Evolutionary conservation across 208 protist species (phyloP).

Genomic region (Acanthamoeba lenticulata): DNA sequence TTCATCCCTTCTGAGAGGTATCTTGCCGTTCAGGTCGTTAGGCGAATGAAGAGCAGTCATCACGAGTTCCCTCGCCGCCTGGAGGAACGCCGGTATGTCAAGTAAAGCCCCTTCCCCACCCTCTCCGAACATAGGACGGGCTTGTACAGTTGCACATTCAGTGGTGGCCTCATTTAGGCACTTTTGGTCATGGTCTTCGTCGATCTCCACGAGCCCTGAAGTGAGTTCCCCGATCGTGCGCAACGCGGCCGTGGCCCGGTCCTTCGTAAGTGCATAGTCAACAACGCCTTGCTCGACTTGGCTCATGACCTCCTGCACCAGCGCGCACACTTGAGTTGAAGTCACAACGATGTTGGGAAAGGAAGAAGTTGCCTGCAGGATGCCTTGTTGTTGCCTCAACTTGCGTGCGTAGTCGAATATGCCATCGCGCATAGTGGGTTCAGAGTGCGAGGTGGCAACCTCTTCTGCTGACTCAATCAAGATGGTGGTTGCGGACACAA

Average conservation of each 20-base stretch:
- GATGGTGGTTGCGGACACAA: neutral
- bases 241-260: neutral
- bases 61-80: neutral
- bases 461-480: slow-evolving; percentile 13
- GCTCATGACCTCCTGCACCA: neutral
- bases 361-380: neutral
- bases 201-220: slow-evolving; percentile 38
- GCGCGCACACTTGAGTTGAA: neutral
- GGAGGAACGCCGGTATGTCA: neutral
- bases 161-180: neutral
- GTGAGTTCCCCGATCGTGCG: neutral
- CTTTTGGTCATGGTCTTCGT: slow-evolving; percentile 51
- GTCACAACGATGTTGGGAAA: neutral
- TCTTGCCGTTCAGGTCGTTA: no score
- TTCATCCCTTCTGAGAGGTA: no score
- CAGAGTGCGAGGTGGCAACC: neutral
- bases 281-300: neutral
- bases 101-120: neutral
- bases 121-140: neutral
- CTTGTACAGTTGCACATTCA: neutral
- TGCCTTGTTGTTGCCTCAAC: neutral
- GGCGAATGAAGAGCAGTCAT: neutral
- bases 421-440: neutral
- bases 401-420: neutral
- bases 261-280: neutral